phyloP scores from a whole-genome alignment of 306 rosid species.

The Vicia faba region DNA sequence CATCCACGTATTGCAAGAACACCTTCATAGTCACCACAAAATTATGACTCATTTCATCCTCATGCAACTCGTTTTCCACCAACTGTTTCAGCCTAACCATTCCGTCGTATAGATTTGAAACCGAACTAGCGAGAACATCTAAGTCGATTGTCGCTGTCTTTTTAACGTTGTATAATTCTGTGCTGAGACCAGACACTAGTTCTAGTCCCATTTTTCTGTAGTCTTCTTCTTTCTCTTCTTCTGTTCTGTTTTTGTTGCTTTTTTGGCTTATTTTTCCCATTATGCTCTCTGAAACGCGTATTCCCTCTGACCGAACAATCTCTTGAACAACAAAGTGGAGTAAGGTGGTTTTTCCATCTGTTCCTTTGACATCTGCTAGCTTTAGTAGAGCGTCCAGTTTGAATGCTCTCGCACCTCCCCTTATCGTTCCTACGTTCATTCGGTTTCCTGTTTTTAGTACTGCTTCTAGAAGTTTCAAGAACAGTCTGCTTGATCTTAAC shows the following conservation, averaged over 20 bases:
- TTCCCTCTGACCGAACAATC: constrained; percentile 76
- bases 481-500: constrained; percentile 88
- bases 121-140: constrained; percentile 77
- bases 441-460: constrained; percentile 95
- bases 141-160: constrained; percentile 82
- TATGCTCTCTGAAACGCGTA: constrained; percentile 84
- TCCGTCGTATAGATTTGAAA: constrained; percentile 67
- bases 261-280: constrained; percentile 84
- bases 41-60: constrained; percentile 46
- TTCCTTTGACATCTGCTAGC: constrained; percentile 89
- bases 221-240: constrained; percentile 79
- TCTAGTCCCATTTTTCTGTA: constrained; percentile 90
- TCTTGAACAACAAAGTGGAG: constrained; percentile 97
- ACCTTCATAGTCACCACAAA: constrained; percentile 53
- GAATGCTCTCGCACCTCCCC: constrained; percentile 94
- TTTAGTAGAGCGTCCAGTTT: constrained; percentile 90
- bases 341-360: constrained; percentile 85
- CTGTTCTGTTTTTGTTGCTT: constrained; percentile 55
- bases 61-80: constrained; percentile 45
- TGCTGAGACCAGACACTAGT: constrained; percentile 79
- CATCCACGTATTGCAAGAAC: constrained; percentile 58
- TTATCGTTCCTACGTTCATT: constrained; percentile 92
- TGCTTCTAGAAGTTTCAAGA: constrained; percentile 84
- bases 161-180: constrained; percentile 85
- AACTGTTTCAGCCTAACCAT: constrained; percentile 47